These are phyloP conservation scores for Myrica gale DNA, from an alignment of 306 rosid species.

Conservation along the genomic window DNA sequence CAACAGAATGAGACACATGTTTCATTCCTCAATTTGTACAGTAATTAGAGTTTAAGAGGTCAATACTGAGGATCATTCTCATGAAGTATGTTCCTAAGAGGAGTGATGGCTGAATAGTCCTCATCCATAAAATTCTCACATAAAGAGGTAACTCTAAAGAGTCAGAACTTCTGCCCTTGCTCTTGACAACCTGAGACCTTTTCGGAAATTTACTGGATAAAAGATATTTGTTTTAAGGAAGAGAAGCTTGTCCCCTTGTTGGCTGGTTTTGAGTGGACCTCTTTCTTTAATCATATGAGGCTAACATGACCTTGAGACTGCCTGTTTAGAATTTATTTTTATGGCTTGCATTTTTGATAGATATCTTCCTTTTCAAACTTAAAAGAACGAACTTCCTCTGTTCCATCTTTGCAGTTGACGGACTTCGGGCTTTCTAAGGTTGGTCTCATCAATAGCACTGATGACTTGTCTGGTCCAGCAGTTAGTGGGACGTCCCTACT, in stretches of 20 bases:
- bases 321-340: slow-evolving; percentile 2
- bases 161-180: not conserved
- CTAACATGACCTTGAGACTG: not conserved
- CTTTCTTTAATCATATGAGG: not conserved
- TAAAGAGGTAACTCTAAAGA: not conserved
- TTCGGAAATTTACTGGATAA: not conserved
- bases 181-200: not conserved
- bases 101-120: not conserved
- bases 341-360: not conserved
- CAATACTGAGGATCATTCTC: too few species aligned
- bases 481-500: slow-evolving; percentile 77
- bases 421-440: slow-evolving; percentile 99
- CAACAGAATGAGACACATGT: not conserved
- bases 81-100: not conserved
- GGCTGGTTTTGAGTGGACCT: not conserved
- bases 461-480: slow-evolving; percentile 93
- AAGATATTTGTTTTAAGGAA: not conserved
- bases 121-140: not conserved
- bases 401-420: slow-evolving; percentile 64
- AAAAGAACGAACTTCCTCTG: slow-evolving; percentile 4
- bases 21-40: not conserved
- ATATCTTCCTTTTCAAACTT: not conserved
- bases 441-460: slow-evolving; percentile 98
- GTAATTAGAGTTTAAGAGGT: not conserved
- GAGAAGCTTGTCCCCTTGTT: not conserved